Conservation (phyloP, 1,284 basidiomycete genomes). For the Pseudozyma sp. region DNA sequence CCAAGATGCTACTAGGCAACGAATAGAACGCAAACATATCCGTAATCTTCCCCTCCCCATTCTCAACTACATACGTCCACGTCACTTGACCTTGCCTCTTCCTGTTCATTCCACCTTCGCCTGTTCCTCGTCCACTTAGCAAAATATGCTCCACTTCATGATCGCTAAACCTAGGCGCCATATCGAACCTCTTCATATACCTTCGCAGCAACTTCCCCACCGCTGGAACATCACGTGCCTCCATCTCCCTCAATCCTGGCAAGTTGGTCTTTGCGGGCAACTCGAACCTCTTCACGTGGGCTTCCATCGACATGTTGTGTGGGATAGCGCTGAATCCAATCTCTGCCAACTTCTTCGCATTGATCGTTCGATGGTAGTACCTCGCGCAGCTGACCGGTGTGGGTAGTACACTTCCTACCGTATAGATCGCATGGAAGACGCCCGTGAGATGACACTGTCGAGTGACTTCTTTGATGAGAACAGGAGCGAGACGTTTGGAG, state of each 20-base stretch:
- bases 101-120: constrained; percentile 64
- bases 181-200: constrained; percentile 88
- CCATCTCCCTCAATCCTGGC: constrained; percentile 84
- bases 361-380: constrained; percentile 95
- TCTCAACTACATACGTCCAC: constrained; percentile 97
- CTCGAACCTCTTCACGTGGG: constrained; percentile 52
- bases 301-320: constrained; percentile 56
- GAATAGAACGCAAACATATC: constrained; percentile 98
- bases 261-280: constrained; percentile 41
- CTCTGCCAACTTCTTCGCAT: constrained; percentile 91
- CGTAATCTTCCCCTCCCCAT: constrained; percentile 84
- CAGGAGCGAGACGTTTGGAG: constrained; percentile 92
- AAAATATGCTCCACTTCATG: constrained; percentile 90
- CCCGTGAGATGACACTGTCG: constrained; percentile 88
- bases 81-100: constrained; percentile 80
- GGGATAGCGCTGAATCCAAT: constrained; percentile 82
- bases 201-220: constrained; percentile 81
- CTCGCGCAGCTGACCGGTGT: constrained; percentile 68
- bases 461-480: constrained; percentile 98
- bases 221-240: constrained; percentile 79
- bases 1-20: constrained; percentile 89
- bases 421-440: constrained; percentile 97
- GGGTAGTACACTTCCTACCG: constrained; percentile 72
- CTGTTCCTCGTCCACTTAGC: constrained; percentile 81
- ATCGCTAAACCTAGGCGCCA: constrained; percentile 81